Base-by-base conservation (phyloP, 2,329 filamentous ascomycete genomes). In the Madurella fahalii region DNA sequence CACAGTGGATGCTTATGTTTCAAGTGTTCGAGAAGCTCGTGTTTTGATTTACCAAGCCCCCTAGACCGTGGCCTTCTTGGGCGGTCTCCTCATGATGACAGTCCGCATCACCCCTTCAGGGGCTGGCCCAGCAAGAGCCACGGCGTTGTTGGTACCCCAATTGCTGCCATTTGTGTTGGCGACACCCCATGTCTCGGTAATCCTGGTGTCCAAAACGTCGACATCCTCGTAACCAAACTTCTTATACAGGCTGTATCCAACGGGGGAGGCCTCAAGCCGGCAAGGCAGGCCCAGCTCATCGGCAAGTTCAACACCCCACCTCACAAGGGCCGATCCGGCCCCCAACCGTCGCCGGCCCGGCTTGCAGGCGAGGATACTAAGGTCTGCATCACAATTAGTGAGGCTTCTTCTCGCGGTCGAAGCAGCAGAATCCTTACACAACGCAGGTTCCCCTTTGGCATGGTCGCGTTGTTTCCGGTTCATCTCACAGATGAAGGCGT, bases 221-320 rank as follows among this genome's bases (percentile, higher is more conserved):
- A 67, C 40, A 18, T 63, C 59, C 47, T 66, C 58, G 31, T 61
- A 70, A 2, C 65, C 67, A 7, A 64, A 58, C 31, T 59, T 63
- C 40, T 42, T 57, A 50, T 70, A 70, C 4, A 69, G 54, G 13
- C 41, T 16, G 20, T 68, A 68, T 11, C 67, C 67, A 0, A 11
- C 18, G 1, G 67, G 63, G 5, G 67, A 68, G 1, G 65, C 56
- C 51, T 69, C 66, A 16, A 70, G 58, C 43, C 60, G 63, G 16
- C 52, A 48, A 18, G 62, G 52, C 11, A 65, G 47, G 2, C 62
- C 60, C 13, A 65, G 58, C 40, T 49, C 53, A 50, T 70, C 67
- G 8, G 66, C 67, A 12, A 67, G 45, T 31, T 64, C 58, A 45
- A 49, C 42, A 9, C 66, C 67, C 57, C 58, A 64, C 31, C 53